These are phyloP conservation scores for Phytophthora pistaciae DNA, from an alignment of 352 stramenopile genomes.

Conservation along the genomic window DNA sequence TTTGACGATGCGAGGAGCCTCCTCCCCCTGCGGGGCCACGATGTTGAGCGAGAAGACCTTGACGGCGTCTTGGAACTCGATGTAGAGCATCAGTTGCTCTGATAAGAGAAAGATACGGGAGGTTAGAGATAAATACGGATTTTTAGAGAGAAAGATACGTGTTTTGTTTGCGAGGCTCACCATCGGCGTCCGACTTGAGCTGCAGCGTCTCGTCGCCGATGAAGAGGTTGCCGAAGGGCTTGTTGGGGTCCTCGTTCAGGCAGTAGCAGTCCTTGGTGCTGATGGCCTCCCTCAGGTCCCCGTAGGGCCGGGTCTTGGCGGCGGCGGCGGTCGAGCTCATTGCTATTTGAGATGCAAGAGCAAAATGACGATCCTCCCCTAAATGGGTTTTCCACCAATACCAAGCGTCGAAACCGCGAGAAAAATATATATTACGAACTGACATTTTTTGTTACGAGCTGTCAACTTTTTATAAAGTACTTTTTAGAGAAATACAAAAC, in stretches of 20 bases:
- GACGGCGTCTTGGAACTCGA: slow-evolving; percentile 84
- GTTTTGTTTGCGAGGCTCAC: slow-evolving; percentile 38
- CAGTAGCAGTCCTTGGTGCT: slow-evolving; percentile 76
- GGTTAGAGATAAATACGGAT: not conserved
- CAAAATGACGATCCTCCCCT: not conserved
- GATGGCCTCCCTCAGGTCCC: slow-evolving; percentile 70
- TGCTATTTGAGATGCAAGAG: not conserved
- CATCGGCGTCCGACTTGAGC: slow-evolving; percentile 83
- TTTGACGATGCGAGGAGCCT: slow-evolving; percentile 70
- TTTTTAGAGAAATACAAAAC: too few species aligned
- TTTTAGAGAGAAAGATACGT: slow-evolving; percentile 2
- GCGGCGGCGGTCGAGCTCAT: slow-evolving; percentile 48
- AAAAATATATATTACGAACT: too few species aligned
- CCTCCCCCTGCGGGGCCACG: slow-evolving; percentile 58
- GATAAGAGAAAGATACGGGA: not conserved
- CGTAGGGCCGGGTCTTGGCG: slow-evolving; percentile 53
- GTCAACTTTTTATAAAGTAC: too few species aligned
- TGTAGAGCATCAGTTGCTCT: slow-evolving; percentile 87
- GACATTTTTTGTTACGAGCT: too few species aligned
- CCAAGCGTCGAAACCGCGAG: too few species aligned
- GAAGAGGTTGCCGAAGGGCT: slow-evolving; percentile 81
- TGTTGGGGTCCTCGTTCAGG: slow-evolving; percentile 80
- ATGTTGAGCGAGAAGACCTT: slow-evolving; percentile 84
- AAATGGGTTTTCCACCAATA: too few species aligned
- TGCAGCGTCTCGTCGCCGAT: slow-evolving; percentile 78